A percentile compares a stretch with the other conserved stretches of the same genome.
phyloP scores from a whole-genome alignment of 176 grass and related monocot species.

The Chloris gayana region DNA sequence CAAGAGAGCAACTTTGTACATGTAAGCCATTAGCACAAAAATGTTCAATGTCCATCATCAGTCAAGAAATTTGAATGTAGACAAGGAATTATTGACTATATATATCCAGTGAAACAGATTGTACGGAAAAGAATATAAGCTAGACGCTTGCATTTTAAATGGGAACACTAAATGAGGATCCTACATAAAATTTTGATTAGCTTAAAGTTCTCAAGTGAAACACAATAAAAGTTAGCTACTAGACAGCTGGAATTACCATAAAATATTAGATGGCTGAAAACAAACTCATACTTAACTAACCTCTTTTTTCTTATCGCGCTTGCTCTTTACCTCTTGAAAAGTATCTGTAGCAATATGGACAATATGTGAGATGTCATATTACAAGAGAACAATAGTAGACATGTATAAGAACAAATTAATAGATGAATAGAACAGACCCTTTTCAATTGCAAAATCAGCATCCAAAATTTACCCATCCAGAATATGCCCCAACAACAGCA shows the following conservation, averaged over 20 bases:
- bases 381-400: background rate
- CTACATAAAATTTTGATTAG: background rate
- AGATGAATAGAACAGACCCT: background rate
- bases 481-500: constrained; percentile 6
- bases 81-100: constrained; percentile 1
- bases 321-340: constrained; percentile 87
- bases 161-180: background rate
- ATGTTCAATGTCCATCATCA: background rate
- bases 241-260: constrained; percentile 15
- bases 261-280: background rate
- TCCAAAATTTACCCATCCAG: constrained; percentile 5
- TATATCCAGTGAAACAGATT: constrained; percentile 39
- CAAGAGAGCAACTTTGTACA: constrained; percentile 34
- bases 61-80: constrained; percentile 17
- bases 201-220: background rate
- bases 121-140: constrained; percentile 13
- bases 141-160: constrained; percentile 8
- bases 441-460: constrained; percentile 13
- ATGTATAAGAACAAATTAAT: constrained; percentile 12
- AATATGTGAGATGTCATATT: constrained; percentile 36
- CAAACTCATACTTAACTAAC: constrained; percentile 43
- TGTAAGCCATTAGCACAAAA: constrained; percentile 29
- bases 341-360: constrained; percentile 56
- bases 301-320: constrained; percentile 89
- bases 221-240: constrained; percentile 30